Evolutionary conservation across 805 yeast genomes (phyloP).

Genomic region (Candida jianshihensis): DNA sequence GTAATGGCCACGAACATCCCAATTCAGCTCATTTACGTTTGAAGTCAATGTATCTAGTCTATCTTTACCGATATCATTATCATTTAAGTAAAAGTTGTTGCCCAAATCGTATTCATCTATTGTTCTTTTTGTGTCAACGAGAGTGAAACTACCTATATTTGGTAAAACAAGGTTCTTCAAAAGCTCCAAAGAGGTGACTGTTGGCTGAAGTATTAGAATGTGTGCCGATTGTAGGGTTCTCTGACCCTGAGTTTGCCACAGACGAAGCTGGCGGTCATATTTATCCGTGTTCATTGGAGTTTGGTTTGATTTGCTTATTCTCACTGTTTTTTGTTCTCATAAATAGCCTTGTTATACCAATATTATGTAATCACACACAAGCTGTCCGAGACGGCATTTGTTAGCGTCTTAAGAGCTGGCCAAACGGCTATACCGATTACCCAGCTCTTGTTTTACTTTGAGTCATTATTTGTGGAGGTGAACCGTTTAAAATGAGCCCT

Average conservation of each 20-base stretch:
- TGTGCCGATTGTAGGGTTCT: constrained; percentile 44
- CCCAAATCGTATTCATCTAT: constrained; percentile 41
- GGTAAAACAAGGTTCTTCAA: constrained; percentile 76
- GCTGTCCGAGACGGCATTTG: too few relatives aligned
- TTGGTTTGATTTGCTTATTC: too few relatives aligned
- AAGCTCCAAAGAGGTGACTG: constrained; percentile 56
- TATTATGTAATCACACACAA: too few relatives aligned
- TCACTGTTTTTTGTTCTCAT: too few relatives aligned
- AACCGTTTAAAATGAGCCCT: too few relatives aligned
- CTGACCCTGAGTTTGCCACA: constrained; percentile 85
- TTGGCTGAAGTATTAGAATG: constrained; percentile 54
- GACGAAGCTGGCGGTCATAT: constrained; percentile 81
- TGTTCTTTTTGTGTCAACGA: constrained; percentile 39
- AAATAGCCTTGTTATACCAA: too few relatives aligned
- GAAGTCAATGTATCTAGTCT: constrained; percentile 33
- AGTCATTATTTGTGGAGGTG: too few relatives aligned
- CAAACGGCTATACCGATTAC: too few relatives aligned
- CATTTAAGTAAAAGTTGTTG: constrained; percentile 55
- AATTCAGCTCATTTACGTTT: constrained; percentile 50
- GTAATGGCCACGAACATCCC: constrained; percentile 41
- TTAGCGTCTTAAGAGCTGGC: too few relatives aligned
- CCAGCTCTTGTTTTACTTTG: too few relatives aligned
- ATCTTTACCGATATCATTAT: constrained; percentile 34
- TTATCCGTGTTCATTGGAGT: too few relatives aligned
- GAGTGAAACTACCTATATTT: constrained; percentile 57